Evolutionary conservation across 768 basidiomycete genomes (phyloP).

Genomic region (Boletus tylopilopsis): DNA sequence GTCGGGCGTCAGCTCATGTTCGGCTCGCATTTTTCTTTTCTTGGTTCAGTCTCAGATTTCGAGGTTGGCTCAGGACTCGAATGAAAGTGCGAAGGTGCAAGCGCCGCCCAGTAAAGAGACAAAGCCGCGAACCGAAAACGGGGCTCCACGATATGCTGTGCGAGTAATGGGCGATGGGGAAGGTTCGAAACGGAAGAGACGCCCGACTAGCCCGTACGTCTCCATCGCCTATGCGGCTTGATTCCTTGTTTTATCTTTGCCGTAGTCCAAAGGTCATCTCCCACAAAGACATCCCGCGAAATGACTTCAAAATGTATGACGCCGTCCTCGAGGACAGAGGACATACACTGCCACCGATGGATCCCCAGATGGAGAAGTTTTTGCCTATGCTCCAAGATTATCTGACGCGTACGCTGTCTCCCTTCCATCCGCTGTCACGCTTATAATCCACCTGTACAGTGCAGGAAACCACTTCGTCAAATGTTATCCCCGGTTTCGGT

Average conservation of each 20-base stretch:
- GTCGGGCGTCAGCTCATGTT: not conserved
- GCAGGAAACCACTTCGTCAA: conserved; percentile 19
- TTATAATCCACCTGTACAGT: conserved; percentile 18
- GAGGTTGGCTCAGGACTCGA: conserved; percentile 43
- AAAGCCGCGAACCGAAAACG: conserved; percentile 32
- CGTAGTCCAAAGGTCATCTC: conserved; percentile 57
- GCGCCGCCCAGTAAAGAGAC: conserved; percentile 15
- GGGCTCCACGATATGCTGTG: conserved; percentile 51
- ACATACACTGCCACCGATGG: conserved; percentile 31
- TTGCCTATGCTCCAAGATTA: conserved; percentile 76
- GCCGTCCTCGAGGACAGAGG: conserved; percentile 49
- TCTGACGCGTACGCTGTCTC: conserved; percentile 46
- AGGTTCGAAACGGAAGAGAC: conserved; percentile 16
- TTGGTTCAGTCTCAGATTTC: conserved; percentile 52
- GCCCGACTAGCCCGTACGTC: conserved; percentile 43
- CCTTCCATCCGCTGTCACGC: not conserved
- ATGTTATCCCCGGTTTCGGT: not conserved
- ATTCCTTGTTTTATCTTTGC: not conserved
- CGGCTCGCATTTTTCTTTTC: not conserved
- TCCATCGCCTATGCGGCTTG: not conserved
- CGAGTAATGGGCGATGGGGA: conserved; percentile 17
- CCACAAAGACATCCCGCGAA: conserved; percentile 43
- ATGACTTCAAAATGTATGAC: conserved; percentile 67
- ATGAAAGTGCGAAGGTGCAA: conserved; percentile 14
- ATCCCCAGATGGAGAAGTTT: conserved; percentile 73